Conservation (phyloP, 2,329 filamentous ascomycete genomes). For the Aspergillus viridinutans region DNA sequence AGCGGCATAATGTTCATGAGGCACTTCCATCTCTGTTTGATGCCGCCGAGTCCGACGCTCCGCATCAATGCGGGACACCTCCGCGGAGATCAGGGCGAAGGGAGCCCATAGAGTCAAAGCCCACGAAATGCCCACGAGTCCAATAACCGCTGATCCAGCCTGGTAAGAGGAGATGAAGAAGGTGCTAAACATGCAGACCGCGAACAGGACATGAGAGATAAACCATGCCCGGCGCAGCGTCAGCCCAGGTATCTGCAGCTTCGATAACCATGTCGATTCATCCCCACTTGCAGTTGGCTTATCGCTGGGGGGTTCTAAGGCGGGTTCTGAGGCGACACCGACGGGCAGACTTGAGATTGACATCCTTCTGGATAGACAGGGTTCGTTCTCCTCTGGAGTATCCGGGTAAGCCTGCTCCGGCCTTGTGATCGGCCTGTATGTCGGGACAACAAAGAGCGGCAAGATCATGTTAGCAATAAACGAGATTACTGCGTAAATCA, state of each 20-base stretch:
- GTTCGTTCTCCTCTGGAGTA: slow-evolving; percentile 15
- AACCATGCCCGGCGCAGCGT: slow-evolving; percentile 89
- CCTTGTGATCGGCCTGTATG: slow-evolving; percentile 49
- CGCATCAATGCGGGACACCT: slow-evolving; percentile 79
- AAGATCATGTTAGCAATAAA: slow-evolving; percentile 76
- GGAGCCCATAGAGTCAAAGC: slow-evolving; percentile 91
- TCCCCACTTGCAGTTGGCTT: slow-evolving; percentile 10
- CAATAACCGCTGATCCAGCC: slow-evolving; percentile 72
- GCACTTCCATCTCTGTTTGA: slow-evolving; percentile 26
- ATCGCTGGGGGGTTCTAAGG: slow-evolving; percentile 18
- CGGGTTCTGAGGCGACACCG: slow-evolving; percentile 28
- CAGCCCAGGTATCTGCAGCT: slow-evolving; percentile 72
- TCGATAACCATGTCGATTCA: slow-evolving; percentile 47
- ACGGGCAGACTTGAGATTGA: slow-evolving; percentile 32
- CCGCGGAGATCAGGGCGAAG: slow-evolving; percentile 89
- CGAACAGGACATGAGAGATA: slow-evolving; percentile 77
- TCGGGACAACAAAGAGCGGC: slow-evolving; percentile 79
- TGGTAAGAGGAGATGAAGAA: slow-evolving; percentile 69
- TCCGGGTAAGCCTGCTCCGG: slow-evolving; percentile 5
- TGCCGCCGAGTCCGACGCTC: slow-evolving; percentile 51
- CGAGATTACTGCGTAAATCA: slow-evolving; percentile 83
- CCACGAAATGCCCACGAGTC: slow-evolving; percentile 84
- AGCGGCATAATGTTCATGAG: slow-evolving; percentile 4
- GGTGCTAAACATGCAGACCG: slow-evolving; percentile 75
- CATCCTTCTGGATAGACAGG: slow-evolving; percentile 18